Evolutionary conservation across 306 rosid genomes (phyloP).

Genomic region (Cyamopsis tetragonoloba): DNA sequence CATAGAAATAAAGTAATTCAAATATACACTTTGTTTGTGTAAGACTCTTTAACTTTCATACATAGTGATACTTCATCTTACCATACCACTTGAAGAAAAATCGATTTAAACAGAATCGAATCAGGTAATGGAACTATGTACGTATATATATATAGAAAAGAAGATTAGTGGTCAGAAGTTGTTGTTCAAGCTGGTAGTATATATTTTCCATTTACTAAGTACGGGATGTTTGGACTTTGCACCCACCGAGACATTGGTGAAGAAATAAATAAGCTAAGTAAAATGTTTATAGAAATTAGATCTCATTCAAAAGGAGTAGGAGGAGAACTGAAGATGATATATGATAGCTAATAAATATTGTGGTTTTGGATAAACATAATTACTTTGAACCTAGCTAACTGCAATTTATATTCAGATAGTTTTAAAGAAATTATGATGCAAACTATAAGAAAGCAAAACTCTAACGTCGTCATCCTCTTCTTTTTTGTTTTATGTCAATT

Average conservation of each 20-base stretch:
- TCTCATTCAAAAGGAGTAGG: neutral
- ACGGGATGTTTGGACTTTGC: conserved; percentile 1
- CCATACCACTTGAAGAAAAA: neutral
- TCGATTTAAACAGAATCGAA: neutral
- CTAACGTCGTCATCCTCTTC: no score
- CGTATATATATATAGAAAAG: no score
- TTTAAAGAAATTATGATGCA: neutral
- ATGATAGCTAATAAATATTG: neutral
- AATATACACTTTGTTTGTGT: neutral
- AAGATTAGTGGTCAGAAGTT: neutral
- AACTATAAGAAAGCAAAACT: neutral
- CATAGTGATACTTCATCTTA: neutral
- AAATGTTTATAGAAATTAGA: neutral
- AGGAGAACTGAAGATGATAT: neutral
- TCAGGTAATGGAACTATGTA: no score
- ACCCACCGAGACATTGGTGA: neutral
- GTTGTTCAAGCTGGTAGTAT: neutral
- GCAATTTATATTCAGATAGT: neutral
- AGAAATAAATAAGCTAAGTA: no score
- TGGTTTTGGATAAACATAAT: neutral
- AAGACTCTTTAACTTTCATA: neutral
- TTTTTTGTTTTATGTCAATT: no score
- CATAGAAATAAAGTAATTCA: neutral
- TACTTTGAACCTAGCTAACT: neutral
- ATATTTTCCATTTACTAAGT: neutral